Percentiles rank a stretch among this genome's conserved stretches.
Conservation (phyloP, 1,139 yeast genomes). For the Suhomyces guaymorum region DNA sequence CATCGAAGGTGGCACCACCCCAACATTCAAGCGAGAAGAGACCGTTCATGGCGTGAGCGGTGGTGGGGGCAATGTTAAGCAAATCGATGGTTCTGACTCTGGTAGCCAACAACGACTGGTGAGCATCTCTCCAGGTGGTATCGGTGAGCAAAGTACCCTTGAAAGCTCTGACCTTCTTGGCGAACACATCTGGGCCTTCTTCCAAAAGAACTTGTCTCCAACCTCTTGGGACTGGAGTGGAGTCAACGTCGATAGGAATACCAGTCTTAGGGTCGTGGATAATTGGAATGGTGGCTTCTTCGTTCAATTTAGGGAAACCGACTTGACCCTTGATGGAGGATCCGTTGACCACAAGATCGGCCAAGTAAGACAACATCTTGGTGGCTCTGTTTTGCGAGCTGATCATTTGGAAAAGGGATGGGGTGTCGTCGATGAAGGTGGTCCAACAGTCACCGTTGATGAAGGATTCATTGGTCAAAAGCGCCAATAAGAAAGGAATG, state of each 20-base stretch:
- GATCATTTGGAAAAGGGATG: constrained; percentile 92
- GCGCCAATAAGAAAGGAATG: constrained; percentile 92
- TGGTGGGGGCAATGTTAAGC: constrained; percentile 87
- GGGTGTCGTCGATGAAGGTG: constrained; percentile 97
- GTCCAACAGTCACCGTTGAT: constrained; percentile 94
- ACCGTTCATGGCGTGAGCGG: constrained; percentile 86
- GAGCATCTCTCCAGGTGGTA: constrained; percentile 99
- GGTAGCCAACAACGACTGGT: constrained; percentile 96
- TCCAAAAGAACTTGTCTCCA: constrained; percentile 88
- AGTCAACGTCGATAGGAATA: constrained; percentile 55
- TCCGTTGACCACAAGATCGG: constrained; percentile 93
- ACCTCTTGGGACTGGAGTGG: constrained; percentile 66
- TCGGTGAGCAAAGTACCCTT: constrained; percentile 93
- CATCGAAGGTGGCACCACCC: constrained; percentile 99
- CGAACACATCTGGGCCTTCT: constrained; percentile 87
- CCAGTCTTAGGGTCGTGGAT: constrained; percentile 63
- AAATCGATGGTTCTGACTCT: constrained; percentile 94
- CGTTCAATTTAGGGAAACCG: constrained; percentile 80
- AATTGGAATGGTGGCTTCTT: constrained; percentile 74
- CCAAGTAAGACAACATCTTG: constrained; percentile 83
- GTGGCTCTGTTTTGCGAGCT: constrained; percentile 96
- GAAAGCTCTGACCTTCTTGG: constrained; percentile 78
- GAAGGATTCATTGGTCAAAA: constrained; percentile 89
- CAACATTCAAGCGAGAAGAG: constrained; percentile 97
- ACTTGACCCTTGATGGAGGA: constrained; percentile 93